A percentile compares a stretch with the other conserved stretches of the same genome.
These are phyloP conservation scores for Leptographium flavum DNA, from an alignment of 2,329 filamentous ascomycete genomes.

Conservation along the genomic window DNA sequence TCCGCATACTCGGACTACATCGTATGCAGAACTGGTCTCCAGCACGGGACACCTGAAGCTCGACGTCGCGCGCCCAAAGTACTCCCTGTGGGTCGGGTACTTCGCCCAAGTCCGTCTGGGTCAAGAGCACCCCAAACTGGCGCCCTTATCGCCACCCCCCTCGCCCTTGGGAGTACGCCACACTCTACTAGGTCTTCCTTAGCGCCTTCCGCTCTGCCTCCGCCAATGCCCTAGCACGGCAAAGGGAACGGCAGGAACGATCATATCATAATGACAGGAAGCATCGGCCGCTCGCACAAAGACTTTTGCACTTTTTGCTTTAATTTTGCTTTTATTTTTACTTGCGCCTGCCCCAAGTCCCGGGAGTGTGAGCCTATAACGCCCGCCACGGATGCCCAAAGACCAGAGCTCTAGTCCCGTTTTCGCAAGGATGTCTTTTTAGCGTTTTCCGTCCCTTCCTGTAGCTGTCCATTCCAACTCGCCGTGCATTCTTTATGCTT, in stretches of 20 bases:
- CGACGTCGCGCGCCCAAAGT: not conserved
- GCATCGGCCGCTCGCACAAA: not conserved
- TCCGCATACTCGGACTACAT: too few relatives aligned
- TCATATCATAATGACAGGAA: not conserved
- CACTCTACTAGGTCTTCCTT: not conserved
- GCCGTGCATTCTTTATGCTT: not conserved
- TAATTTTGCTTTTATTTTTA: too few relatives aligned
- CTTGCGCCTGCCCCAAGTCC: not conserved
- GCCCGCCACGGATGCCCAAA: not conserved
- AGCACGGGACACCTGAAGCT: too few relatives aligned
- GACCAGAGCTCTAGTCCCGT: not conserved
- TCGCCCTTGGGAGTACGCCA: not conserved
- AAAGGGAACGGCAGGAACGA: not conserved
- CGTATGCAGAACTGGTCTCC: too few relatives aligned
- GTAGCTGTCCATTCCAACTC: not conserved
- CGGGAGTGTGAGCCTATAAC: not conserved
- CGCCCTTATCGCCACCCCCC: not conserved
- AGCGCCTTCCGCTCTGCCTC: not conserved
- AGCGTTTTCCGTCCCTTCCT: not conserved
- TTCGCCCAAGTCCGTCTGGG: not conserved
- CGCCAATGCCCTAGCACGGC: not conserved
- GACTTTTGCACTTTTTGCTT: too few relatives aligned
- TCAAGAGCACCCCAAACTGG: not conserved
- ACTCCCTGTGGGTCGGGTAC: not conserved
- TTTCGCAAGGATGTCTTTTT: not conserved